Evolutionary conservation across 108 stramenopile species (phyloP), one percentile per base, ranked within the genome.

Genomic region (Aurantiochytrium sp.): DNA sequence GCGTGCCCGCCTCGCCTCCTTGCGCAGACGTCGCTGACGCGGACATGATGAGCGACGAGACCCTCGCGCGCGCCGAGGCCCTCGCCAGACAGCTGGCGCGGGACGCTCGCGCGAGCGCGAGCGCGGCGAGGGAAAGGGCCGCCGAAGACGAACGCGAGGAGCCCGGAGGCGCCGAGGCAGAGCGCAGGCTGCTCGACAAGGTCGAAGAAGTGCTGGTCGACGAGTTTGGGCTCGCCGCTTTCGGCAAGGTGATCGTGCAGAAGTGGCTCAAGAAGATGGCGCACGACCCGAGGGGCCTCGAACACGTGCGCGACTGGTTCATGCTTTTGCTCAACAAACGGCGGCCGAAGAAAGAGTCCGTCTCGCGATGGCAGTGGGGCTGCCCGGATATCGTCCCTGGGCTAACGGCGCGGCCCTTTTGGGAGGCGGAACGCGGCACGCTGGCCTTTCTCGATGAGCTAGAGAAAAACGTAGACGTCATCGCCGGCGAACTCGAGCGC

Each of bases 381-480:
- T 89, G 89, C 32, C 89, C 89, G 21, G 89, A 89, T 22, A 50
- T 85, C 37, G 22, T 89, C 15, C 86, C 86, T 4, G 52, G 59
- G 4, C 36, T 89, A 2, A 36, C 15, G 34, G 65, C 86, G 21
- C 45, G 31, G 10, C 68, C 89, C 12, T 55, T 89, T 19, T 89
- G 89, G 89, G 54, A 55, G 5, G 59, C 59, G 10, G 3, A 65
- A 34, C 15, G 59, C 22, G 19, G 34, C 19, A 34, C 19, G 8
- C 34, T 65, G 19, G 22, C 32, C 10, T 65, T 65, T 4, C 34
- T 65, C 1, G 19, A 3, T 4, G 59, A 65, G 3, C 59, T 65
- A 6, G 59, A 65, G 19, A 19, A 8, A 27, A 22, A 81, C 6
- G 39, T 42, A 6, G 73, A 81, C 1, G 42, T 48, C 45, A 24